Evolutionary conservation across 2,329 filamentous ascomycete genomes (phyloP).

Genomic region (Arachnopeziza araneosa): DNA sequence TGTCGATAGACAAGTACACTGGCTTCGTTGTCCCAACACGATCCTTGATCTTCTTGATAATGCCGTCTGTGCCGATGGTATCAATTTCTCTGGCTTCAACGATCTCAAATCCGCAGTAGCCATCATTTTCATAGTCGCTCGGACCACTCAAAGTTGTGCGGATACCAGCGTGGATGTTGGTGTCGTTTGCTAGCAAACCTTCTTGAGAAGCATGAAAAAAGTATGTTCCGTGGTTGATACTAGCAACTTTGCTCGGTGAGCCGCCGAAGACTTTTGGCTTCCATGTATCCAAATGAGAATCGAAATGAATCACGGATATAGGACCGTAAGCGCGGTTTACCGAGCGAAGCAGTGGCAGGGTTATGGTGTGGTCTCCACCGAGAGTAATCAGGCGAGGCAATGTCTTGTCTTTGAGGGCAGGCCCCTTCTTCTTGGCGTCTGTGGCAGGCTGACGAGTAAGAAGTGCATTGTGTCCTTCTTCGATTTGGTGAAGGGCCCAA

Average conservation of each 20-base stretch:
- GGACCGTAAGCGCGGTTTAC: constrained; percentile 57
- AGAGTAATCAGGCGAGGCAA: constrained; percentile 77
- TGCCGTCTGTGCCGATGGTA: constrained; percentile 63
- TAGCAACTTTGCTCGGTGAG: constrained; percentile 67
- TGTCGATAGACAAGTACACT: constrained; percentile 80
- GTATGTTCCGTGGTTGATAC: constrained; percentile 84
- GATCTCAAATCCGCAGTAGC: constrained; percentile 79
- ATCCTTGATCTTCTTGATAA: constrained; percentile 71
- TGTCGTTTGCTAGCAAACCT: constrained; percentile 73
- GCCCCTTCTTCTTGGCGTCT: constrained; percentile 59
- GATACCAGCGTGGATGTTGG: constrained; percentile 83
- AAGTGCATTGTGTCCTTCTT: constrained; percentile 75
- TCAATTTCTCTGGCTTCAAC: constrained; percentile 70
- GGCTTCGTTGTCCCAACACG: constrained; percentile 69
- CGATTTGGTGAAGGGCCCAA: constrained; percentile 77
- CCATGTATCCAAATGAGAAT: constrained; percentile 66
- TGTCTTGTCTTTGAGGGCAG: constrained; percentile 67
- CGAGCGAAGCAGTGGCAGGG: constrained; percentile 52
- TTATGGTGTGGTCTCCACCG: constrained; percentile 58
- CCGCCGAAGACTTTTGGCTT: constrained; percentile 83
- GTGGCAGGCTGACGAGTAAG: constrained; percentile 67
- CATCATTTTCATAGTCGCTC: constrained; percentile 79
- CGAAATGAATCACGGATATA: constrained; percentile 57
- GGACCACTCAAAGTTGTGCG: constrained; percentile 74
- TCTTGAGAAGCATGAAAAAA: constrained; percentile 79